A percentile compares a stretch with the other conserved stretches of the same genome.
phyloP scores from a whole-genome alignment of 2,329 filamentous ascomycete species.

The Fusarium tricinctum region DNA sequence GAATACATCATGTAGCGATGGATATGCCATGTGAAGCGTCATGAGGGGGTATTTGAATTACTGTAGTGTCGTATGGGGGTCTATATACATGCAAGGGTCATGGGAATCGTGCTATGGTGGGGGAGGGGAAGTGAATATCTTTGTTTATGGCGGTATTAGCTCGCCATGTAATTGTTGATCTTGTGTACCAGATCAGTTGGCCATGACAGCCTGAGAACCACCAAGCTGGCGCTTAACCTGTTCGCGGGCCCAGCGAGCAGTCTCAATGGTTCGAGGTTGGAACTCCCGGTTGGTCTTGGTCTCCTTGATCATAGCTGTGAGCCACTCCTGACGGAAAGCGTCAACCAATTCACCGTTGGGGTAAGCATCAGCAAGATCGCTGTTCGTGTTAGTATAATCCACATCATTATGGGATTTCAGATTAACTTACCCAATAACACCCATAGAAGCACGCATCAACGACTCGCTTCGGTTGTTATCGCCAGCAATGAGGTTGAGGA shows the following conservation, averaged over 20 bases:
- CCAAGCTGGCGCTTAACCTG: constrained; percentile 93
- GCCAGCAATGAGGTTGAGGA: constrained; percentile 83
- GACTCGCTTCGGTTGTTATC: constrained; percentile 93
- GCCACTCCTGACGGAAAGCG: constrained; percentile 91
- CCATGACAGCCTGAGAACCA: constrained; percentile 66
- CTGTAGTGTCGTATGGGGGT: constrained; percentile 54
- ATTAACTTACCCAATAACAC: constrained; percentile 86
- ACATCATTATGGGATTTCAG: background rate
- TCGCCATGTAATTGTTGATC: constrained; percentile 10
- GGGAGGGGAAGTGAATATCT: constrained; percentile 36
- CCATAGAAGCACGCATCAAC: constrained; percentile 94
- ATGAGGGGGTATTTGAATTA: constrained; percentile 58
- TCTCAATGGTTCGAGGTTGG: constrained; percentile 86
- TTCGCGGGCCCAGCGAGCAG: constrained; percentile 96
- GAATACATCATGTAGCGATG: constrained; percentile 47
- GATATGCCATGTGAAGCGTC: constrained; percentile 52
- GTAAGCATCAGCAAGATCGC: constrained; percentile 94
- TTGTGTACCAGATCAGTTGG: constrained; percentile 53
- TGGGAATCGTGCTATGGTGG: constrained; percentile 56
- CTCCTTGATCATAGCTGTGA: constrained; percentile 91
- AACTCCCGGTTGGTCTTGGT: constrained; percentile 92
- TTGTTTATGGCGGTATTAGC: constrained; percentile 21
- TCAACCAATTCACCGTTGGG: constrained; percentile 88
- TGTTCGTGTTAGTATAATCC: constrained; percentile 55
- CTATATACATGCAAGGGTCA: constrained; percentile 59